Evolutionary conservation across 768 basidiomycete genomes (phyloP), one percentile per base, ranked within the genome.

Genomic region (Leccinum ochraceum): DNA sequence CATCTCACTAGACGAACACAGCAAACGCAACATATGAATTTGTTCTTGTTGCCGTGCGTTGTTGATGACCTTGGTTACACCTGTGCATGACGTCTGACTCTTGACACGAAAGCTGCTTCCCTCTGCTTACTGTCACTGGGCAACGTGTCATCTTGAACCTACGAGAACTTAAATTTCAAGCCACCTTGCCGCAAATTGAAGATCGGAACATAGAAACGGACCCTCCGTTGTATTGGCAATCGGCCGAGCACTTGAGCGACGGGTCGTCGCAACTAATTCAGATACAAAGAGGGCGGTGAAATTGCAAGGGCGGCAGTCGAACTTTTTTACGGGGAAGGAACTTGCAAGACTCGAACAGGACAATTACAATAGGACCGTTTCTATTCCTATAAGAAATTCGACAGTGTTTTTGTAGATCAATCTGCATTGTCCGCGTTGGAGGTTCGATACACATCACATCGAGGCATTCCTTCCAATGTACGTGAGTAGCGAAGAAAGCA

Each of bases 141-240:
- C 66, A 67, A 32, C 66, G 66, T 10, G 30, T 61, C 22, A 53
- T 67, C 34, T 56, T 67, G 17, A 67, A 67, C 44, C 44, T 68
- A 4, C 59, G 57, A 17, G 39, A 30, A 11, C 57, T 42, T 14
- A 17, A 16, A 24, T 13, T 30, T 14, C 42, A 24, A 10, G n/a
- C 30, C n/a, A 20, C 11, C 34, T 36, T 17, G 28, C n/a, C 22
- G 6, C 26, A 28, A 51, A 28, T 28, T n/a, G 22, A 28, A 4
- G 26, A 51, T 2, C 26, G 16, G 16, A 28, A 30, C 9, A 2
- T 24, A 2, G 48, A 16, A 22, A 24, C 22, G 13, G 22, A 6
- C 48, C 48, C 14, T 49, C 14, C 13, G 8, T 24, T 13, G 17
- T 20, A 11, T 48, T 49, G 48, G 22, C 5, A 44, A 11, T 44